Evolutionary conservation across 345 rosid species (phyloP).

Genomic region (Eucalyptus leucophloia): DNA sequence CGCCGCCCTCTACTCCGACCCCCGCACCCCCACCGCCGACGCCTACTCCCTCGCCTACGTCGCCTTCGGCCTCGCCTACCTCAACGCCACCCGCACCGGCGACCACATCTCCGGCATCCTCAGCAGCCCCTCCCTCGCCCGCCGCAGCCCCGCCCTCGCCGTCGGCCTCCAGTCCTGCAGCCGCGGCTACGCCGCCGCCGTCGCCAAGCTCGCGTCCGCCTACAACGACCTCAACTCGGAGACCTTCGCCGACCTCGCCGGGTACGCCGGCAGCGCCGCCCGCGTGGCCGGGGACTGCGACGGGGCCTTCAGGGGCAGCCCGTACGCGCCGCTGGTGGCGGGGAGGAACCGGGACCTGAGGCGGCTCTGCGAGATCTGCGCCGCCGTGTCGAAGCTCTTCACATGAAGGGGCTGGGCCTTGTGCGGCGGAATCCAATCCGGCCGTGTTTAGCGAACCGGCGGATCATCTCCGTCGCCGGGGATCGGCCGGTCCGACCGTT

Average conservation of each 20-base stretch:
- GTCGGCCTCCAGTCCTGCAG: conserved; percentile 3
- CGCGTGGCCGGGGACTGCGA: conserved; percentile 6
- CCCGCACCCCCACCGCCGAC: conserved; percentile 21
- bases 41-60: conserved; percentile 14
- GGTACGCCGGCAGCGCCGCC: conserved; percentile 1
- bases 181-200: conserved; percentile 1
- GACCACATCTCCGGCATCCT: conserved; percentile 1
- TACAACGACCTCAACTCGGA: conserved; percentile 26
- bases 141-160: neutral
- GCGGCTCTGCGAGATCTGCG: conserved; percentile 9
- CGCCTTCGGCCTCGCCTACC: conserved; percentile 17
- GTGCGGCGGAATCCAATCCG: neutral
- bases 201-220: conserved; percentile 2
- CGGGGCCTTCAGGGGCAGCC: neutral
- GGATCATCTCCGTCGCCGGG: neutral
- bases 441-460: neutral
- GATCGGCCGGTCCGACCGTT: no score
- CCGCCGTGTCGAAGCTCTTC: conserved; percentile 5
- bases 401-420: neutral
- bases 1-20: conserved; percentile 28
- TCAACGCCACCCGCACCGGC: conserved; percentile 16
- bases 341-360: conserved; percentile 8
- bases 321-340: neutral
- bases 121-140: neutral
- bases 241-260: conserved; percentile 10